These are phyloP conservation scores for Alternaria angustiovoidea DNA, from an alignment of 2,329 filamentous ascomycete genomes.

Conservation along the genomic window DNA sequence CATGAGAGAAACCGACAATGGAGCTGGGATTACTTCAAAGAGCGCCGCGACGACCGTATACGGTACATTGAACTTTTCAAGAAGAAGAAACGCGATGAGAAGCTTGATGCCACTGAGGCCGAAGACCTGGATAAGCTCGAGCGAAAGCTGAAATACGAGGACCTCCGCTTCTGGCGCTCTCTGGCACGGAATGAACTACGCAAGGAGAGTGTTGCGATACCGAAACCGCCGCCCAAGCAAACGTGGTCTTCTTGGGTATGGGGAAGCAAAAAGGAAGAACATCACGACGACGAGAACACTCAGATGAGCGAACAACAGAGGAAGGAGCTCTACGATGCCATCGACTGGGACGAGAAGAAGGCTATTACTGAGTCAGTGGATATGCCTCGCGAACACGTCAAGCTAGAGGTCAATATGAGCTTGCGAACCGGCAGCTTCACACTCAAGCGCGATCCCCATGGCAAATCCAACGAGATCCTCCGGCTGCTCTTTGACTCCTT, in stretches of 20 bases:
- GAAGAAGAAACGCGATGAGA: constrained; percentile 78
- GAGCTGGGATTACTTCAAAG: constrained; percentile 96
- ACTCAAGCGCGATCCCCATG: constrained; percentile 82
- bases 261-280: constrained; percentile 70
- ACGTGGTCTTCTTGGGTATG: constrained; percentile 90
- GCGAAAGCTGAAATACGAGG: constrained; percentile 89
- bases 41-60: constrained; percentile 86
- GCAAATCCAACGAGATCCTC: constrained; percentile 80
- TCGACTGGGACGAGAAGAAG: constrained; percentile 98
- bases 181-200: constrained; percentile 91
- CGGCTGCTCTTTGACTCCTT: constrained; percentile 95
- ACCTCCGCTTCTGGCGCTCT: constrained; percentile 96
- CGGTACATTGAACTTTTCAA: constrained; percentile 96
- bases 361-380: constrained; percentile 88
- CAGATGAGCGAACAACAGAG: constrained; percentile 95
- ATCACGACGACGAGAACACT: constrained; percentile 74
- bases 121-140: constrained; percentile 80
- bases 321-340: constrained; percentile 95
- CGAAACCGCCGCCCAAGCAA: constrained; percentile 77
- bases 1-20: constrained; percentile 91
- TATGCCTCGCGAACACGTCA: constrained; percentile 87
- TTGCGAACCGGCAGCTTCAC: constrained; percentile 98
- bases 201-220: constrained; percentile 91
- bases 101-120: constrained; percentile 71
- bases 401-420: constrained; percentile 89